Evolutionary conservation across 2,329 filamentous ascomycete genomes (phyloP), one percentile per base, ranked within the genome.

Genomic region (Cladosporium sp.): DNA sequence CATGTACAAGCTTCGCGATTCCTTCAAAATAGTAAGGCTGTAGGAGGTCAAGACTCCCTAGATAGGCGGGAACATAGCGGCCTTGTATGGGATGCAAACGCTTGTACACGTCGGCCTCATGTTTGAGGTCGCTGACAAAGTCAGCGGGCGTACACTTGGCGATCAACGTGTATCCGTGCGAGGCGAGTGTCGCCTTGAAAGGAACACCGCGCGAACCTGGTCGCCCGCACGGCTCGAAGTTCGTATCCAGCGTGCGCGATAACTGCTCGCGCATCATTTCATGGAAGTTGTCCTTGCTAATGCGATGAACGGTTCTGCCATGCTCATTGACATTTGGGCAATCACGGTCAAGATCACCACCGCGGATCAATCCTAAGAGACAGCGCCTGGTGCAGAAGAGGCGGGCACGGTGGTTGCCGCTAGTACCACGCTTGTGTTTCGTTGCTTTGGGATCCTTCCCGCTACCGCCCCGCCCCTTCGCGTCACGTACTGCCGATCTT

Each of bases 161-260:
- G n/a, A 57, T 57, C 31, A 57, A 31, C 14, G 53, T 57, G 53
- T 57, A 57, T 57, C 53, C 53, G 28, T 57, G 53, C n/a, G 53
- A 57, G 29, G 53, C 53, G 53, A 57, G 53, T 23, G 53, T 57
- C 16, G 53, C 53, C 53, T 37, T 57, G 31, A 57, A 57, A n/a
- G 53, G 53, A 4, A 57, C 53, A 37, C 53, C 53, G 29, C 53
- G 29, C 53, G 53, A 57, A 37, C 53, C 53, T 23, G 53, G 53
- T 31, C 53, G 53, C 53, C 53, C 53, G 29, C 53, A 57, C 18
- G 53, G 53, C 29, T 57, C 29, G 33, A 57, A 57, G 53, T 57
- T 23, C 53, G 53, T 35, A 29, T 57, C 53, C 29, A 57, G 31
- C 18, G 53, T 57, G 53, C 53, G 53, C 33, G 53, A 57, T 31